A percentile compares a stretch with the other conserved stretches of the same genome.
phyloP scores from a whole-genome alignment of 2,329 filamentous ascomycete species.

The Chaetomiaceae sp. region DNA sequence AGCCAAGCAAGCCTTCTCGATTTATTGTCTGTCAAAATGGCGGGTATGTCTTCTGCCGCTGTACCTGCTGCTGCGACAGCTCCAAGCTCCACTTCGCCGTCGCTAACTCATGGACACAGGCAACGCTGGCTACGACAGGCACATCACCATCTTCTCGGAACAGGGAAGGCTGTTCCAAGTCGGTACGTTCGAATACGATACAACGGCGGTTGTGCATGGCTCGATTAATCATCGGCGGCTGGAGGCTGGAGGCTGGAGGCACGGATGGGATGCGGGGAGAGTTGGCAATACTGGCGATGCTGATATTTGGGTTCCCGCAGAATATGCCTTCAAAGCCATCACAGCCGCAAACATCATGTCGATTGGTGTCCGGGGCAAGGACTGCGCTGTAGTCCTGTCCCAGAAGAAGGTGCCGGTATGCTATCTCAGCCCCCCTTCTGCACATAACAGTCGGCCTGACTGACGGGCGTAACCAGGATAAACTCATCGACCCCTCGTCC shows the following conservation, averaged over 20 bases:
- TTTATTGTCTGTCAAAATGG: slow-evolving; percentile 23
- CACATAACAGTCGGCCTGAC: slow-evolving; percentile 26
- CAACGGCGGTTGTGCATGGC: background rate
- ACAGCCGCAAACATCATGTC: slow-evolving; percentile 99
- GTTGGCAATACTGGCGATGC: slow-evolving; percentile 6
- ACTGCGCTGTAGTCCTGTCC: slow-evolving; percentile 93
- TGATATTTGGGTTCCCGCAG: slow-evolving; percentile 45
- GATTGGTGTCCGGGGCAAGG: slow-evolving; percentile 90
- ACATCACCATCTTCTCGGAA: slow-evolving; percentile 99
- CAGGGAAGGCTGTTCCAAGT: slow-evolving; percentile 99
- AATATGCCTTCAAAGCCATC: slow-evolving; percentile 99
- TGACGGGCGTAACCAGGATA: slow-evolving; percentile 63
- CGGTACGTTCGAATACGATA: slow-evolving; percentile 58
- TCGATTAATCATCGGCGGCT: too few relatives aligned
- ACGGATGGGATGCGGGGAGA: background rate
- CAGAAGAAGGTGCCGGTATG: slow-evolving; percentile 99
- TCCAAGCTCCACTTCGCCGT: slow-evolving; percentile 19
- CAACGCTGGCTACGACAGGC: slow-evolving; percentile 69
- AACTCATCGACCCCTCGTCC: slow-evolving; percentile 95
- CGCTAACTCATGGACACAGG: slow-evolving; percentile 21
- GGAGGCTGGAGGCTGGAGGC: background rate
- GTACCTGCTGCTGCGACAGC: slow-evolving; percentile 13
- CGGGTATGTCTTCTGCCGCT: slow-evolving; percentile 25
- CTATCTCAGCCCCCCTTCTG: slow-evolving; percentile 28
- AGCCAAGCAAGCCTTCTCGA: background rate